Percentiles rank a stretch among this genome's conserved stretches.
phyloP scores from a whole-genome alignment of 768 basidiomycete species.

The Boletus tylopilopsis region DNA sequence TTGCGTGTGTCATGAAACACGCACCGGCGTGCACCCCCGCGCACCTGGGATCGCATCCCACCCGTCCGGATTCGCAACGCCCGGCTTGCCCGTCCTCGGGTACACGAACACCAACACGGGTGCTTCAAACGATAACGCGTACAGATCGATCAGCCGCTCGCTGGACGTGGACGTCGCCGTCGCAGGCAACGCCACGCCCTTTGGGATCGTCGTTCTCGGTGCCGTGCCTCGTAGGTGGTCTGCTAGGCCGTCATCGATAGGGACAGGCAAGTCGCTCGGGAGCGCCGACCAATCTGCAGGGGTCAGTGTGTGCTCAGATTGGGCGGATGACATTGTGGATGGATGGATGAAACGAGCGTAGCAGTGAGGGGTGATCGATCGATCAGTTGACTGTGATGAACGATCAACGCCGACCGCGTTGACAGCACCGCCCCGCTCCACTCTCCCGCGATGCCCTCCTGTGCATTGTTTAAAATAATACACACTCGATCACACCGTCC shows the following conservation, averaged over 20 bases:
- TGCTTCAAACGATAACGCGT: conserved; percentile 9
- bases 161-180: not conserved
- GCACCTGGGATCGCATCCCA: conserved; percentile 25
- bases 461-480: too few relatives aligned
- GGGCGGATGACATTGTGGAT: too few relatives aligned
- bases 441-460: too few relatives aligned
- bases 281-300: conserved; percentile 10
- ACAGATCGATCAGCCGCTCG: conserved; percentile 9
- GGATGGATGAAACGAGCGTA: too few relatives aligned
- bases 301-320: too few relatives aligned
- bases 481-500: too few relatives aligned
- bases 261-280: conserved; percentile 10
- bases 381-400: too few relatives aligned
- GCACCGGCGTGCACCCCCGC: conserved; percentile 23
- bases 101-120: conserved; percentile 24
- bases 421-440: too few relatives aligned
- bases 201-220: conserved; percentile 1
- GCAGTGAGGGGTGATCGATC: too few relatives aligned
- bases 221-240: conserved; percentile 7
- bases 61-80: conserved; percentile 8
- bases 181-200: conserved; percentile 3
- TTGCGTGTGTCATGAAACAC: too few relatives aligned
- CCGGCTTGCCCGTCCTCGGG: conserved; percentile 18
- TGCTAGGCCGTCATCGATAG: conserved; percentile 11
- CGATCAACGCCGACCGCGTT: too few relatives aligned